phyloP scores from a whole-genome alignment of 176 grass and related monocot genomes.

The Eragrostis curvula region DNA sequence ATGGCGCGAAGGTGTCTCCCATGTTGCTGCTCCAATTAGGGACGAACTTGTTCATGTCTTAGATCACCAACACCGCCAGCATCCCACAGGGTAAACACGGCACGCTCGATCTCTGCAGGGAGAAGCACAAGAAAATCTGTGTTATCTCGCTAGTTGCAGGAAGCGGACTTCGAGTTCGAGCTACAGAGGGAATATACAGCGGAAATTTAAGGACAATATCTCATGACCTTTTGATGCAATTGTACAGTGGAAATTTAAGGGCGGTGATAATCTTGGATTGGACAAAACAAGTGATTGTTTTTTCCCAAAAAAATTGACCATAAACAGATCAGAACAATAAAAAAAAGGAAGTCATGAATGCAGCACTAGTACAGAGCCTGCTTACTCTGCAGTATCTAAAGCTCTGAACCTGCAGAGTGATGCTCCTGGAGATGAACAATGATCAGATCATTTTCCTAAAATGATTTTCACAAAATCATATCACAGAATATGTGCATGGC shows the following conservation, averaged over 20 bases:
- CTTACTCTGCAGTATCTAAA: background rate
- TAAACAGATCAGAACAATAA: background rate
- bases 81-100: background rate
- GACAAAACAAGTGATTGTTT: background rate
- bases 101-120: background rate
- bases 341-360: background rate
- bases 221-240: background rate
- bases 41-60: constrained; percentile 64
- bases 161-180: background rate
- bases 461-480: background rate
- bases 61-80: background rate
- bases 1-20: constrained; percentile 31
- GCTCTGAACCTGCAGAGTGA: constrained; percentile 1
- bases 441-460: background rate
- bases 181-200: too few species aligned
- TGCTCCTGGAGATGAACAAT: background rate
- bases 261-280: background rate
- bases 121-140: background rate
- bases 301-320: too few species aligned
- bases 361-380: background rate
- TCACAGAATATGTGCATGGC: too few species aligned
- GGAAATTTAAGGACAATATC: background rate
- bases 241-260: background rate
- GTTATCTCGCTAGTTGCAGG: background rate
- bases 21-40: constrained; percentile 52